Percentiles rank a stretch among this genome's conserved stretches.
Conservation (phyloP, 306 rosid genomes). For the Quercus ilex region DNA sequence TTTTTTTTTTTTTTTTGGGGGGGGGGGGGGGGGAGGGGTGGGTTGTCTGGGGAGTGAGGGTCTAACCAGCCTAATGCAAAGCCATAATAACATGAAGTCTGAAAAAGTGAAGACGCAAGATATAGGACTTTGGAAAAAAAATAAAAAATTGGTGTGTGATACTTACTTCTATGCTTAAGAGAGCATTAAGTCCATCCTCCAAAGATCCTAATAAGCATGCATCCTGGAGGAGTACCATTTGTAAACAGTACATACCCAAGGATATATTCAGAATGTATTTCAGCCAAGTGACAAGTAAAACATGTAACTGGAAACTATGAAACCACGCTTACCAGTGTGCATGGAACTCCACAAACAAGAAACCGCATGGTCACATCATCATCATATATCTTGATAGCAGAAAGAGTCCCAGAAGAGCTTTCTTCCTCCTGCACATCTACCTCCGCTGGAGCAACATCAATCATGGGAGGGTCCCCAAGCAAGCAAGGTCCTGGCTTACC, state of each 20-base stretch:
- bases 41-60: too few relatives aligned
- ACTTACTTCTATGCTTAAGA: constrained; percentile 86
- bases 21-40: too few relatives aligned
- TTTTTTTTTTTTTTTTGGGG: too few relatives aligned
- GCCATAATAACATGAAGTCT: too few relatives aligned
- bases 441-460: constrained; percentile 69
- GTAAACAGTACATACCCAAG: constrained; percentile 6
- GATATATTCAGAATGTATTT: neutral
- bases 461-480: constrained; percentile 63
- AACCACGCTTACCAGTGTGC: constrained; percentile 44
- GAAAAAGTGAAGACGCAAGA: too few relatives aligned
- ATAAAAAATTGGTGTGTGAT: neutral
- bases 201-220: constrained; percentile 63
- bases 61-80: too few relatives aligned
- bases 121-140: neutral
- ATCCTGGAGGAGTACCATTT: constrained; percentile 55
- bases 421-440: constrained; percentile 67
- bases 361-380: constrained; percentile 75
- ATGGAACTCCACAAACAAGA: constrained; percentile 82
- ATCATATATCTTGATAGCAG: constrained; percentile 88
- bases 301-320: too few relatives aligned
- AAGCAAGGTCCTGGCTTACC: constrained; percentile 71
- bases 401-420: constrained; percentile 53
- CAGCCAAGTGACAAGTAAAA: constrained; percentile 11
- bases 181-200: constrained; percentile 94